Evolutionary conservation across 2,329 filamentous ascomycete species (phyloP).

Genomic region (Tolypocladium tundrense): DNA sequence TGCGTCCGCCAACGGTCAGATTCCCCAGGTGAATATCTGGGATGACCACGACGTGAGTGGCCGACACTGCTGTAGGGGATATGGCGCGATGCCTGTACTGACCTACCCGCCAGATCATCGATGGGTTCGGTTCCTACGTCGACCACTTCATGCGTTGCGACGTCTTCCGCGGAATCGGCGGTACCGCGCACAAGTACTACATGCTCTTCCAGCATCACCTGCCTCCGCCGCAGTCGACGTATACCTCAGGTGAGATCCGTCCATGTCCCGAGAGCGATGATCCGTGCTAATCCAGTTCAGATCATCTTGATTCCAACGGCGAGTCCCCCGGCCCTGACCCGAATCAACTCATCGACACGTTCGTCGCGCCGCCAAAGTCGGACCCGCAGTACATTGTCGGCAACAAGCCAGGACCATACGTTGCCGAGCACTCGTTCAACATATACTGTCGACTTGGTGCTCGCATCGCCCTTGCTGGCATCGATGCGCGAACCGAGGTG

Average conservation of each 20-base stretch:
- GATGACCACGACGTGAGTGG: conserved; percentile 76
- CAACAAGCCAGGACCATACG: conserved; percentile 72
- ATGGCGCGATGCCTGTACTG: background rate
- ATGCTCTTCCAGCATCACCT: conserved; percentile 95
- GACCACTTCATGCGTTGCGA: conserved; percentile 88
- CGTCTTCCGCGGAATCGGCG: conserved; percentile 86
- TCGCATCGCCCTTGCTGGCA: conserved; percentile 72
- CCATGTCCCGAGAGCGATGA: background rate
- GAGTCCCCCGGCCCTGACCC: conserved; percentile 50
- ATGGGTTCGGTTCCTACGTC: conserved; percentile 89
- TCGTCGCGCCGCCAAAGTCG: conserved; percentile 44
- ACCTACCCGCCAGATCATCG: conserved; percentile 59
- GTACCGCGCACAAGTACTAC: conserved; percentile 94
- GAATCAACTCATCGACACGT: conserved; percentile 64
- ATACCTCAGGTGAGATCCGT: conserved; percentile 58
- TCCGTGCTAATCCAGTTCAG: background rate
- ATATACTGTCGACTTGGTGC: conserved; percentile 77
- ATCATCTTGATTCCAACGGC: conserved; percentile 11
- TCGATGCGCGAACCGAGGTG: conserved; percentile 85
- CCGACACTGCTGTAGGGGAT: conserved; percentile 9
- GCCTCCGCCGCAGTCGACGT: conserved; percentile 75
- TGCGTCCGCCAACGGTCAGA: conserved; percentile 76
- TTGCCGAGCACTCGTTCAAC: conserved; percentile 77
- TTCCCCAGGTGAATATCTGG: conserved; percentile 95
- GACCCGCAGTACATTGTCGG: conserved; percentile 75